Conservation (phyloP, 2,329 filamentous ascomycete genomes). For the Fusarium sacchari region DNA sequence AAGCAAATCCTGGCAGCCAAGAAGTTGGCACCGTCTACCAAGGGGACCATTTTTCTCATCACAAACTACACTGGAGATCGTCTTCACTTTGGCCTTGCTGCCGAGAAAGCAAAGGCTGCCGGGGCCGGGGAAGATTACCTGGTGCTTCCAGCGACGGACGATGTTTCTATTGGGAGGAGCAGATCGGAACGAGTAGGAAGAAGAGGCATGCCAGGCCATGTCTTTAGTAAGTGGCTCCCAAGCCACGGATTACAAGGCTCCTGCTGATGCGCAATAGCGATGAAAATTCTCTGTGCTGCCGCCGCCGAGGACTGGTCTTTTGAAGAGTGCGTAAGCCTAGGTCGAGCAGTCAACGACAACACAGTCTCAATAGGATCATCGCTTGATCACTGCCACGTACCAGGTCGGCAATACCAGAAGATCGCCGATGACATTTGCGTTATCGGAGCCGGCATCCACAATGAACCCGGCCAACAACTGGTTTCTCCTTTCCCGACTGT, state of each 20-base stretch:
- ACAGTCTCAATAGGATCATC: not conserved
- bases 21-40: not conserved
- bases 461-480: not conserved
- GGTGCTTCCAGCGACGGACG: not conserved
- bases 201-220: not conserved
- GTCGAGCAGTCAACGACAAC: fast-evolving
- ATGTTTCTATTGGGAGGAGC: not conserved
- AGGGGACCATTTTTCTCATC: not conserved
- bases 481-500: not conserved
- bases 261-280: not conserved
- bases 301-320: not conserved
- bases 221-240: not conserved
- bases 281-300: not conserved
- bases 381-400: not conserved
- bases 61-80: not conserved
- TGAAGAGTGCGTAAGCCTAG: fast-evolving
- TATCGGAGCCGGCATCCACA: not conserved
- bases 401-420: not conserved
- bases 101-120: not conserved
- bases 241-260: too few species aligned
- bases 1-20: not conserved
- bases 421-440: not conserved
- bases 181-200: not conserved
- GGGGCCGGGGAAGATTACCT: not conserved
- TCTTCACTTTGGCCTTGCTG: not conserved